phyloP scores from a whole-genome alignment of 495 filamentous ascomycete species.

The Penicillium maclennaniae region DNA sequence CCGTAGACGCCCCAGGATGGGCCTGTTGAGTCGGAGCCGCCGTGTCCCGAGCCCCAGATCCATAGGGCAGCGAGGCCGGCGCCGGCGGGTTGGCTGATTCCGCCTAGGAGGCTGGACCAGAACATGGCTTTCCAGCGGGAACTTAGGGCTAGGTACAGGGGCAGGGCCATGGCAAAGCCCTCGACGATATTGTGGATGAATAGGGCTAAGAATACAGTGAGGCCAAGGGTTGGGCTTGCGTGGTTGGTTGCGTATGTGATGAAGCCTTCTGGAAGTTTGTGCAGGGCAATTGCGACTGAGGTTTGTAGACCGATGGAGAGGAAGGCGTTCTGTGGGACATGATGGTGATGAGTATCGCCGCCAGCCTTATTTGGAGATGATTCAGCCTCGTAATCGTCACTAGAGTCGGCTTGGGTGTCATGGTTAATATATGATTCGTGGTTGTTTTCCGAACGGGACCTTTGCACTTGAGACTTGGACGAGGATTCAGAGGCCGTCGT shows the following conservation, averaged over 20 bases:
- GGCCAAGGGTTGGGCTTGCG: conserved; percentile 79
- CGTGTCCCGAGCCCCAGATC: conserved; percentile 60
- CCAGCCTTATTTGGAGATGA: conserved; percentile 20
- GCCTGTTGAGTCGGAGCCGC: conserved; percentile 41
- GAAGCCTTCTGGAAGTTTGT: conserved; percentile 97
- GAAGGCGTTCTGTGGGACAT: conserved; percentile 94
- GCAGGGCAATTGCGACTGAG: conserved; percentile 86
- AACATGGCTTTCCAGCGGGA: conserved; percentile 74
- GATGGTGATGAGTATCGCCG: conserved; percentile 76
- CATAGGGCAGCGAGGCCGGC: conserved; percentile 80
- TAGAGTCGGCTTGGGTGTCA: neutral
- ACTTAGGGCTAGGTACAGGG: conserved; percentile 80
- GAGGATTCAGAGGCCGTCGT: conserved; percentile 11
- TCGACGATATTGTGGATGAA: conserved; percentile 98
- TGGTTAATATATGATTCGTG: neutral
- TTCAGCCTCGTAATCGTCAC: conserved; percentile 23
- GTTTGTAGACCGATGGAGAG: conserved; percentile 91
- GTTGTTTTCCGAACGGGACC: neutral
- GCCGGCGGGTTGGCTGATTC: conserved; percentile 80
- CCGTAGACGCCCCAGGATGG: conserved; percentile 76
- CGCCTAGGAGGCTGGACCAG: conserved; percentile 80
- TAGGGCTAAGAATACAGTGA: conserved; percentile 89
- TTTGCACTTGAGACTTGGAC: conserved; percentile 8
- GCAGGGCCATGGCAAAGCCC: conserved; percentile 90
- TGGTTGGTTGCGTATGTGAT: conserved; percentile 99